phyloP scores from a whole-genome alignment of 768 basidiomycete genomes.

The Lactarius vividus region DNA sequence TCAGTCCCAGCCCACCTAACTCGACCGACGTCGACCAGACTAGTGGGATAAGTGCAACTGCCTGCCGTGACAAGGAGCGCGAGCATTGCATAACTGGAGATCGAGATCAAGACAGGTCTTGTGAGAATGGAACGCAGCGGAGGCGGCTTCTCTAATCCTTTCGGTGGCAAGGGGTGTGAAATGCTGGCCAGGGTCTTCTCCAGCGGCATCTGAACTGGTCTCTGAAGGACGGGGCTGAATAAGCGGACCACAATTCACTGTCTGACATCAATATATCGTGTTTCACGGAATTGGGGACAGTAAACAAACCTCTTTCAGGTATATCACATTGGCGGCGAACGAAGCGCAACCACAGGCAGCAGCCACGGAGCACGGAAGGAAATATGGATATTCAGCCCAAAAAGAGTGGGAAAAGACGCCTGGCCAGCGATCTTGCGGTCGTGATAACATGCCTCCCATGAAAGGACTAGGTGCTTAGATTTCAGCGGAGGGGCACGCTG shows the following conservation, averaged over 20 bases:
- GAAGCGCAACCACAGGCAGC: background rate
- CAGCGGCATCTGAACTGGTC: too few species aligned
- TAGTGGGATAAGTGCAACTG: constrained; percentile 43
- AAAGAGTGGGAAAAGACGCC: constrained; percentile 23
- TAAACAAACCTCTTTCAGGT: constrained; percentile 7
- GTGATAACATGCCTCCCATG: constrained; percentile 28
- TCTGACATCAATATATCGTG: too few species aligned
- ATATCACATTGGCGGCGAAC: background rate
- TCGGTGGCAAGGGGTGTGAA: too few species aligned
- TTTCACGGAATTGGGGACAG: too few species aligned
- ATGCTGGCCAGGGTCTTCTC: too few species aligned
- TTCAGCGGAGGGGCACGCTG: background rate
- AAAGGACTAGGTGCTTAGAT: constrained; percentile 12
- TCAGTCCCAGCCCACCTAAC: constrained; percentile 33
- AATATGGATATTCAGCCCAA: constrained; percentile 30
- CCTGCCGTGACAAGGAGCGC: constrained; percentile 43
- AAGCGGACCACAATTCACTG: too few species aligned
- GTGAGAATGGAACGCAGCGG: too few species aligned
- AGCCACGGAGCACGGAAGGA: constrained; percentile 26
- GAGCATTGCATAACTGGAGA: constrained; percentile 25
- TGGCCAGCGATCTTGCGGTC: constrained; percentile 28
- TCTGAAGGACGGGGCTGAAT: too few species aligned
- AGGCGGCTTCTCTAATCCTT: too few species aligned
- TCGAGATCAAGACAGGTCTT: too few species aligned
- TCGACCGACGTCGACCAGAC: constrained; percentile 39